These are phyloP conservation scores for Mycena galericulata DNA, from an alignment of 768 basidiomycete species.

Conservation along the genomic window DNA sequence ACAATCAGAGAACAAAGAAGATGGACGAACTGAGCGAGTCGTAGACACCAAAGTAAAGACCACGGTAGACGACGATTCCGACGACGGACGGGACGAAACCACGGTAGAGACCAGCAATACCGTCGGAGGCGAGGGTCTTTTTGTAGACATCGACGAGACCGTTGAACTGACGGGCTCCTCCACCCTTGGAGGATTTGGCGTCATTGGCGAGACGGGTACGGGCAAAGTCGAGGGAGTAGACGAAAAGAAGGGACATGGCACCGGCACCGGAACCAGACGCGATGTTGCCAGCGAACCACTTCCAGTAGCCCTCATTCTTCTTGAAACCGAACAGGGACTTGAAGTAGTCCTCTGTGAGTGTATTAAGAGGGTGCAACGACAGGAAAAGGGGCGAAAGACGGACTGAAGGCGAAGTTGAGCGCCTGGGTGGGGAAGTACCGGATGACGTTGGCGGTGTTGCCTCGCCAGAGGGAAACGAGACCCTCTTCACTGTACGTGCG, in stretches of 20 bases:
- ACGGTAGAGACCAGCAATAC: constrained; percentile 99
- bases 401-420: constrained; percentile 99
- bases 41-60: constrained; percentile 99
- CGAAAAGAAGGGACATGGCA: constrained; percentile 98
- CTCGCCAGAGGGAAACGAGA: constrained; percentile 95
- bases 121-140: constrained; percentile 97
- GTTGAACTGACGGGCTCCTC: constrained; percentile 96
- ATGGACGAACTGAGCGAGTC: constrained; percentile 85
- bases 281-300: constrained; percentile 98
- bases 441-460: constrained; percentile 99
- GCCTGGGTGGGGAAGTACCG: constrained; percentile 99
- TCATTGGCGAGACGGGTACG: constrained; percentile 99
- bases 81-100: constrained; percentile 99
- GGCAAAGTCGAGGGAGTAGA: constrained; percentile 99
- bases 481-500: constrained; percentile 98
- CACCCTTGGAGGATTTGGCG: constrained; percentile 94
- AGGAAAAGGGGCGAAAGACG: constrained; percentile 48
- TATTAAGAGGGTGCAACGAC: constrained; percentile 15
- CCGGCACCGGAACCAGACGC: constrained; percentile 99
- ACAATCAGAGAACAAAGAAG: constrained; percentile 21
- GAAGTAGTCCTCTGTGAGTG: constrained; percentile 90
- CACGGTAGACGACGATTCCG: constrained; percentile 99
- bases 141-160: constrained; percentile 97
- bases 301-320: constrained; percentile 98
- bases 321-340: constrained; percentile 99